These are phyloP conservation scores for Verticillium isaacii DNA, from an alignment of 2,329 filamentous ascomycete species.

Conservation along the genomic window DNA sequence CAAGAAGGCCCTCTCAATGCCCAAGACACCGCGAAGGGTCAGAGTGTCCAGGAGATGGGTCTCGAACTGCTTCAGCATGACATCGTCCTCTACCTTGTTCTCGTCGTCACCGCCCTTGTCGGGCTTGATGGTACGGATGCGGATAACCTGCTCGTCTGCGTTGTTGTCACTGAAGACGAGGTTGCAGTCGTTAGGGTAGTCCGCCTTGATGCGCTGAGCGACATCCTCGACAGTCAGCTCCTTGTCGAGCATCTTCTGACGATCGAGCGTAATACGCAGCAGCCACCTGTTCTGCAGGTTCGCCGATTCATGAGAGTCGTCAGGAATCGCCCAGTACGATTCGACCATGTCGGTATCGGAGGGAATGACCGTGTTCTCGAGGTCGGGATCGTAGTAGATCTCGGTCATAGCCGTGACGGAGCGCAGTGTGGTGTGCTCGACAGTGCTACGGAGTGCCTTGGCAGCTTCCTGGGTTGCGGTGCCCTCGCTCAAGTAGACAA, in stretches of 20 bases:
- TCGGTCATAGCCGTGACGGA: slow-evolving; percentile 90
- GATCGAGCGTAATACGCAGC: slow-evolving; percentile 86
- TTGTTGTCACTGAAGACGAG: slow-evolving; percentile 99
- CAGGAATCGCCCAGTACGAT: slow-evolving; percentile 91
- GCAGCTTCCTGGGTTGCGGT: slow-evolving; percentile 71
- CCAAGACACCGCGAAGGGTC: slow-evolving; percentile 83
- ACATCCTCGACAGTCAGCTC: slow-evolving; percentile 88
- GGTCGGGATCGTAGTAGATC: slow-evolving; percentile 94
- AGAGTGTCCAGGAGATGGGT: slow-evolving; percentile 87
- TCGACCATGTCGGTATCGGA: slow-evolving; percentile 93
- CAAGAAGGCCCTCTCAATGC: slow-evolving; percentile 89
- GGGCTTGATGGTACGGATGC: slow-evolving; percentile 73
- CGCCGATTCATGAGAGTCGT: slow-evolving; percentile 58
- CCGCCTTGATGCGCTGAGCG: slow-evolving; percentile 80
- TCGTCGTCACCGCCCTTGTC: slow-evolving; percentile 66
- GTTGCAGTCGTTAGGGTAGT: slow-evolving; percentile 78
- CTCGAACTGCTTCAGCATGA: slow-evolving; percentile 88
- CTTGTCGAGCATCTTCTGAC: slow-evolving; percentile 94
- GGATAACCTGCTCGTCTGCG: slow-evolving; percentile 89
- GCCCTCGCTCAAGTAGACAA: slow-evolving; percentile 70
- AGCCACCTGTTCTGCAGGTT: slow-evolving; percentile 91
- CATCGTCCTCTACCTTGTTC: slow-evolving; percentile 72
- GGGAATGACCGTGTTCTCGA: slow-evolving; percentile 78
- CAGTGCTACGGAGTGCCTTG: slow-evolving; percentile 79
- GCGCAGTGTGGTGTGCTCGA: slow-evolving; percentile 91